A percentile compares a stretch with the other conserved stretches of the same genome.
phyloP scores from a whole-genome alignment of 495 filamentous ascomycete species.

The Chaetomium fimeti region DNA sequence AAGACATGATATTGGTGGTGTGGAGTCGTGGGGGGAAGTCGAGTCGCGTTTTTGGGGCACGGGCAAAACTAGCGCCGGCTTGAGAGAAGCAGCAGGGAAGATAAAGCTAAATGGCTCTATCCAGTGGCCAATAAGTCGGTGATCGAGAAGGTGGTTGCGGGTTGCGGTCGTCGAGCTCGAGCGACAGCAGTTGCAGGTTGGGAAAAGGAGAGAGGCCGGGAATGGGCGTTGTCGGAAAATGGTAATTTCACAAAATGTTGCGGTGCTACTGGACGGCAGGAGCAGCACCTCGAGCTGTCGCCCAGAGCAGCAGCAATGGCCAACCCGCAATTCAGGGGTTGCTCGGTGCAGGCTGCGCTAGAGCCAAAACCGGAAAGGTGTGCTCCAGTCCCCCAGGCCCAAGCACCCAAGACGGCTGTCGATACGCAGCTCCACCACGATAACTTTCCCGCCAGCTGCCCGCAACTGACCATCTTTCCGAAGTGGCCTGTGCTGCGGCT shows the following conservation, averaged over 20 bases:
- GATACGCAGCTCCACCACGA: constrained; percentile 8
- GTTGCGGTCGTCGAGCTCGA: constrained; percentile 22
- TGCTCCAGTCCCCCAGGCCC: constrained; percentile 22
- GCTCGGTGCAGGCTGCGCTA: constrained; percentile 27
- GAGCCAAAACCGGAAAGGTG: constrained; percentile 17
- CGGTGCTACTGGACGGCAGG: constrained; percentile 34
- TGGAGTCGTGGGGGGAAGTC: constrained; percentile 22
- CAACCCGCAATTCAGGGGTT: constrained; percentile 33
- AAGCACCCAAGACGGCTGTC: constrained; percentile 12
- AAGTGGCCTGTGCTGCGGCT: background rate
- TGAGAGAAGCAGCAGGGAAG: constrained; percentile 22
- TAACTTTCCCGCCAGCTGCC: constrained; percentile 4
- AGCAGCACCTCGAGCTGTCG: constrained; percentile 23
- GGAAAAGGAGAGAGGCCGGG: constrained; percentile 40
- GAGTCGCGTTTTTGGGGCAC: constrained; percentile 24
- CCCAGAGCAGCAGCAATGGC: constrained; percentile 21
- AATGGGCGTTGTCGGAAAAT: constrained; percentile 36
- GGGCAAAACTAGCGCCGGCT: constrained; percentile 32
- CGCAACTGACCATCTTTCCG: background rate
- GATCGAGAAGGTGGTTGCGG: constrained; percentile 14
- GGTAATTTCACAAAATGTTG: constrained; percentile 45
- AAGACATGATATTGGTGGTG: constrained; percentile 37
- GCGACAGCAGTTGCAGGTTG: constrained; percentile 29
- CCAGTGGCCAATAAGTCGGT: constrained; percentile 30
- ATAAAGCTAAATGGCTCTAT: constrained; percentile 31